Percentiles rank a stretch among this genome's conserved stretches.
Evolutionary conservation across 352 stramenopile species (phyloP).

Genomic region (Globisporangium echinulatum): DNA sequence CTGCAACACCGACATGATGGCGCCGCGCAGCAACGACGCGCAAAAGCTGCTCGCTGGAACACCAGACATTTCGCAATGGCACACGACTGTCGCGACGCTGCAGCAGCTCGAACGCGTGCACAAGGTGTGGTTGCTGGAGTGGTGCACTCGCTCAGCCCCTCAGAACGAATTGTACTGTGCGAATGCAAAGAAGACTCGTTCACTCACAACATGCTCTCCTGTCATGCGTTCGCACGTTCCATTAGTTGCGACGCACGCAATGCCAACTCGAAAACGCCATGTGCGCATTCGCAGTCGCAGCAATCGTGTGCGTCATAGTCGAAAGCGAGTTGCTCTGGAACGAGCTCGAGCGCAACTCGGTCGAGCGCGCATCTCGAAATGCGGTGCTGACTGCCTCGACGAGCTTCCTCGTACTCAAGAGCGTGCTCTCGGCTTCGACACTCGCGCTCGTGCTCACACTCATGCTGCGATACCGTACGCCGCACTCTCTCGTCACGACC

Average conservation of each 20-base stretch:
- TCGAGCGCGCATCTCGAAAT: not conserved
- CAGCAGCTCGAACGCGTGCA: conserved; percentile 27
- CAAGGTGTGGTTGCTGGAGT: conserved; percentile 17
- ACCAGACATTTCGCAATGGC: conserved; percentile 8
- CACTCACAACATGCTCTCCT: no score
- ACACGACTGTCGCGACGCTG: conserved; percentile 27
- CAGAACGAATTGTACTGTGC: no score
- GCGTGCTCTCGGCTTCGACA: conserved; percentile 26
- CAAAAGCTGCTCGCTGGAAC: no score
- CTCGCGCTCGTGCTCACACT: conserved; percentile 28
- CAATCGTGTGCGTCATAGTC: conserved; percentile 30
- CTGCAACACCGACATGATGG: no score
- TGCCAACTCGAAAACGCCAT: conserved; percentile 39
- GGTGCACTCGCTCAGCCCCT: not conserved
- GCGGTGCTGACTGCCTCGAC: conserved; percentile 12
- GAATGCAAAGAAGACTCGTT: no score
- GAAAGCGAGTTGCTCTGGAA: conserved; percentile 49
- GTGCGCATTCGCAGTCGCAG: conserved; percentile 26
- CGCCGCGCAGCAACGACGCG: no score
- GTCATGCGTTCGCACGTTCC: no score
- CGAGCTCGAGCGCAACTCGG: conserved; percentile 16
- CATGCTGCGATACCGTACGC: conserved; percentile 37
- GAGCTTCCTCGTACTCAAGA: conserved; percentile 33
- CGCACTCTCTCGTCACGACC: not conserved
- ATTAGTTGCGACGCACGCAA: conserved; percentile 16